phyloP scores from a whole-genome alignment of 2,329 filamentous ascomycete species.

The Macrophomina pseudophaseolina region DNA sequence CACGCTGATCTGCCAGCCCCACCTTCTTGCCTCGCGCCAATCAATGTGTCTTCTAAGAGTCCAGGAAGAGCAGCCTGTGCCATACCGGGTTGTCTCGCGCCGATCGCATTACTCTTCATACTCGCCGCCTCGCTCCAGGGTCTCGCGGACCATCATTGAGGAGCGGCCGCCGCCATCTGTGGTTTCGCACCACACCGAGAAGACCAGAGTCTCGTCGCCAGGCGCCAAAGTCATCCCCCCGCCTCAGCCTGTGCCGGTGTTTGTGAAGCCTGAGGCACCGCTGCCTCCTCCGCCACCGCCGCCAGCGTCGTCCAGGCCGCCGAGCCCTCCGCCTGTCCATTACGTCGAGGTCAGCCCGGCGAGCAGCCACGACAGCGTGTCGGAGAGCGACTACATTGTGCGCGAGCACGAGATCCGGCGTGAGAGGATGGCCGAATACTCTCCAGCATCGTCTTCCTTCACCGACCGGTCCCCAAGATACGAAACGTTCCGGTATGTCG shows the following conservation, averaged over 20 bases:
- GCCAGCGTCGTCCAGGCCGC: slow-evolving; percentile 34
- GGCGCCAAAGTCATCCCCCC: slow-evolving; percentile 40
- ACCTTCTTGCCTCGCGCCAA: neutral
- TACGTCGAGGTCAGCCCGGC: slow-evolving; percentile 53
- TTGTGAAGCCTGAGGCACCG: slow-evolving; percentile 36
- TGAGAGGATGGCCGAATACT: slow-evolving; percentile 40
- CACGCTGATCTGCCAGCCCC: neutral
- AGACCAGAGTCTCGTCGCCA: slow-evolving; percentile 29
- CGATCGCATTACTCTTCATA: slow-evolving; percentile 35
- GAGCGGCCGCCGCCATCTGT: slow-evolving; percentile 28
- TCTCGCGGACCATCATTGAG: slow-evolving; percentile 38
- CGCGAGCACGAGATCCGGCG: slow-evolving; percentile 51
- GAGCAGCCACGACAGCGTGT: slow-evolving; percentile 39
- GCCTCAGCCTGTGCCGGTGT: slow-evolving; percentile 48
- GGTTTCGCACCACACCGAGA: slow-evolving; percentile 31
- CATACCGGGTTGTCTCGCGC: slow-evolving; percentile 40
- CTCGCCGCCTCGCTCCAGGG: slow-evolving; percentile 33
- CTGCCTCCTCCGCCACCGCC: slow-evolving; percentile 38
- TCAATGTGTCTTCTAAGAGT: slow-evolving; percentile 55
- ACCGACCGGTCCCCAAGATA: slow-evolving; percentile 41
- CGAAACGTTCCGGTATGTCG: slow-evolving; percentile 55
- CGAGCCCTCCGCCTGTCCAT: slow-evolving; percentile 36
- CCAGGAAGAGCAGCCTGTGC: slow-evolving; percentile 50
- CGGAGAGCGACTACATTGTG: slow-evolving; percentile 47
- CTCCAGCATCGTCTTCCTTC: slow-evolving; percentile 37